Evolutionary conservation across 2,329 filamentous ascomycete genomes (phyloP).

Genomic region (Sporothrix sp.): DNA sequence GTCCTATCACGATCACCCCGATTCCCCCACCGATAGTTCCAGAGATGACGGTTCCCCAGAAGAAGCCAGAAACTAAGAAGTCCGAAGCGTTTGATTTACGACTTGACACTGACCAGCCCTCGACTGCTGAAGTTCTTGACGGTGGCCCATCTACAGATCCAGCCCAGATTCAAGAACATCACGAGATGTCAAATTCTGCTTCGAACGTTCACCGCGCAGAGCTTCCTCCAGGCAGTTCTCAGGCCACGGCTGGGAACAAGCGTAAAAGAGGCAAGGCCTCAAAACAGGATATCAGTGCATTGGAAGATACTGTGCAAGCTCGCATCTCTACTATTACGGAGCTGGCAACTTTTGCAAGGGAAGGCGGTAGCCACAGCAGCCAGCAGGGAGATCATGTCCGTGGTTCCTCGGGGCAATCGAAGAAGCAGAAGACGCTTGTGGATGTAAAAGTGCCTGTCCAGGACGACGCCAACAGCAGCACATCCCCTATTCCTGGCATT

Average conservation of each 20-base stretch:
- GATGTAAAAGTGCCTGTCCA: constrained; percentile 20
- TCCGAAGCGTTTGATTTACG: too few species aligned
- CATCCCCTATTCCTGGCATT: constrained; percentile 9
- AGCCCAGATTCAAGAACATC: background rate
- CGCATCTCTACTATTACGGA: background rate
- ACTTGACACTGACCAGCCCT: too few species aligned
- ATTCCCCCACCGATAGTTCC: constrained; percentile 19
- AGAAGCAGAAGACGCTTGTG: constrained; percentile 30
- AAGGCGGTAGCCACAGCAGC: background rate
- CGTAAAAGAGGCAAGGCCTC: constrained; percentile 24
- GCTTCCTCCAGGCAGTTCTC: too few species aligned
- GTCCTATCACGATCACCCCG: constrained; percentile 12
- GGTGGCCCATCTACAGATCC: background rate
- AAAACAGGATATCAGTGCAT: constrained; percentile 5
- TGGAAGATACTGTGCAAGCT: background rate
- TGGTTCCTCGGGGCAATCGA: constrained; percentile 18
- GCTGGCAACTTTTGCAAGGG: background rate
- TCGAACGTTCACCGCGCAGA: too few species aligned
- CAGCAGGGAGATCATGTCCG: constrained; percentile 16
- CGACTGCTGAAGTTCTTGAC: too few species aligned
- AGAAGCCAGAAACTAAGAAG: constrained; percentile 24
- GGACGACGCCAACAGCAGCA: constrained; percentile 14
- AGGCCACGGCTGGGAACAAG: constrained; percentile 21
- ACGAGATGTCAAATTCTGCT: background rate
- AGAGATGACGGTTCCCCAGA: constrained; percentile 12